Conservation (phyloP, 345 rosid species). For the Eucalyptus lansdowneana region DNA sequence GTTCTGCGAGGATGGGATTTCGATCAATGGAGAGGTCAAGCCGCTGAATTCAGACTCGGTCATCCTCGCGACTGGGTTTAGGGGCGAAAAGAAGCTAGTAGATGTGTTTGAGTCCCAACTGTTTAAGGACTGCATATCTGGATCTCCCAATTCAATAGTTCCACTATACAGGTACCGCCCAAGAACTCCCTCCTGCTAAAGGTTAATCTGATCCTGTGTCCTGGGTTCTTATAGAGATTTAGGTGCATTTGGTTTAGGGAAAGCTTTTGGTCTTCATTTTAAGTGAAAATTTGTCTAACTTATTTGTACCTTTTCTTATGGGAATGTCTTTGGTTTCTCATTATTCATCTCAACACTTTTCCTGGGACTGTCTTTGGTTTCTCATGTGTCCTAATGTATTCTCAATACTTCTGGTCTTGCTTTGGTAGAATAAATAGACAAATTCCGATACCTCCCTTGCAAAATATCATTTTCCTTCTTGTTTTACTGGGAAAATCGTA, state of each 20-base stretch:
- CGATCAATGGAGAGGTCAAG: not conserved
- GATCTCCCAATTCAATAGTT: conserved; percentile 6
- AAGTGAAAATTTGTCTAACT: not conserved
- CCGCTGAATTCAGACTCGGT: conserved; percentile 13
- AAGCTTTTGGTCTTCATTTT: not conserved
- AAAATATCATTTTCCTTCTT: not conserved
- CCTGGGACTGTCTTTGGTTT: not conserved
- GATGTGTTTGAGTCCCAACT: conserved; percentile 5
- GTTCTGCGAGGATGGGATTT: conserved; percentile 16
- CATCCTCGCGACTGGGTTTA: conserved; percentile 25
- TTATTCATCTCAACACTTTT: not conserved
- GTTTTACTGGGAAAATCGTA: not conserved
- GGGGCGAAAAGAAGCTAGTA: conserved; percentile 19
- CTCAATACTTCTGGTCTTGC: not conserved
- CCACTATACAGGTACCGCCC: conserved; percentile 28
- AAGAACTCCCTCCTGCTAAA: not conserved
- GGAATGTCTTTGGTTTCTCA: not conserved
- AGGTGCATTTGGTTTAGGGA: not conserved
- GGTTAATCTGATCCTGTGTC: not conserved
- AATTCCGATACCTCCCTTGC: not conserved
- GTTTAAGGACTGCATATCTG: conserved; percentile 5
- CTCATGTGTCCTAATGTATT: not conserved
- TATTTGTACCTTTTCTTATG: not conserved
- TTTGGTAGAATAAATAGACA: not conserved
- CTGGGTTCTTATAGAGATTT: not conserved